Conservation (phyloP, 768 basidiomycete species). For the Collybia nuda region DNA sequence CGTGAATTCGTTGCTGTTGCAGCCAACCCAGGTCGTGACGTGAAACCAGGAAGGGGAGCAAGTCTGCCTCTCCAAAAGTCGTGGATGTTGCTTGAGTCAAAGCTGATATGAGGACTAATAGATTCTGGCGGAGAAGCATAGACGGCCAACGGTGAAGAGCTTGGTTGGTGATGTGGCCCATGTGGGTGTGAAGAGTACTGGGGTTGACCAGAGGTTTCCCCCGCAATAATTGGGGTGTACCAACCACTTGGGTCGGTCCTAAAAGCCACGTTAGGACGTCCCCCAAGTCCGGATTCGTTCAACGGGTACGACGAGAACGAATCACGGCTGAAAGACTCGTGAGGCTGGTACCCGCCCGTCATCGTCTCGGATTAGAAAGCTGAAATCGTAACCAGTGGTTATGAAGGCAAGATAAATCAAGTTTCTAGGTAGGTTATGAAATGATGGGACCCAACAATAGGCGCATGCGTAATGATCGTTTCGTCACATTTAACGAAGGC, state of each 20-base stretch:
- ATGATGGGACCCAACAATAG: too few relatives aligned
- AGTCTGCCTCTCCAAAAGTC: constrained; percentile 42
- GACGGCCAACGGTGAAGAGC: not conserved
- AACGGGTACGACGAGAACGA: too few relatives aligned
- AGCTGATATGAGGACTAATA: not conserved
- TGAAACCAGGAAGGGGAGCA: constrained; percentile 40
- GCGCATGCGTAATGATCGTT: too few relatives aligned
- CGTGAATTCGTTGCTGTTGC: not conserved
- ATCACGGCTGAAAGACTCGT: too few relatives aligned
- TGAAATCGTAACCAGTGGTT: too few relatives aligned
- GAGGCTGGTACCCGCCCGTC: too few relatives aligned
- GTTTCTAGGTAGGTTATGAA: too few relatives aligned
- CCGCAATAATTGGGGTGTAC: constrained; percentile 6
- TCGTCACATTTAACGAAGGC: too few relatives aligned
- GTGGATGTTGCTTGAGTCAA: constrained; percentile 19
- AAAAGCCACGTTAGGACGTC: not conserved
- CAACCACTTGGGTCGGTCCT: constrained; percentile 14
- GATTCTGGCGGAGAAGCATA: not conserved
- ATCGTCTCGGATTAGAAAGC: not conserved
- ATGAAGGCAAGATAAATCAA: too few relatives aligned
- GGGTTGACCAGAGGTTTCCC: not conserved
- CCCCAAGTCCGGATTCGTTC: too few relatives aligned
- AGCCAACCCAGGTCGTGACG: constrained; percentile 31
- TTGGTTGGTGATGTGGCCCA: not conserved
- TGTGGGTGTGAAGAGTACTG: not conserved